Conservation (phyloP, 2,329 filamentous ascomycete species). For the Phaeosphaeriaceae sp. region DNA sequence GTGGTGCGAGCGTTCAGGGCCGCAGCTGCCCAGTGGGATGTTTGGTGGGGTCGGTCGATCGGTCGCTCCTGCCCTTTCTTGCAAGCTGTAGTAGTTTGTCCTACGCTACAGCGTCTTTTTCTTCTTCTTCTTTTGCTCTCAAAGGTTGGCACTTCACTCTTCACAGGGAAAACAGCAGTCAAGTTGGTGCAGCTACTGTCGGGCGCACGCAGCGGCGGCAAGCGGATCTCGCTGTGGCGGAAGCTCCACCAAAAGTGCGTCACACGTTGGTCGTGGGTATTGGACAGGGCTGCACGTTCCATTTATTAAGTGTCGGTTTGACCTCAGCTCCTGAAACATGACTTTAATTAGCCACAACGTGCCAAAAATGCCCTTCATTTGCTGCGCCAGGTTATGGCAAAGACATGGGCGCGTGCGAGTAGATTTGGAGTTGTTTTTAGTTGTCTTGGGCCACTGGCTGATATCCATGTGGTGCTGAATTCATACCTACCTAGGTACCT, state of each 20-base stretch:
- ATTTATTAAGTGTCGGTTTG: slow-evolving; percentile 1
- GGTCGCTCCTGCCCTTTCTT: no score
- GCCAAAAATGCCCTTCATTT: slow-evolving; percentile 12
- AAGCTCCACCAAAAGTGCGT: slow-evolving; percentile 35
- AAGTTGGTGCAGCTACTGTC: background rate
- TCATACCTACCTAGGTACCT: no score
- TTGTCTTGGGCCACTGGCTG: no score
- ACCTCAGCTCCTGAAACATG: slow-evolving; percentile 13
- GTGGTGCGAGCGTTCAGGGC: slow-evolving; percentile 20
- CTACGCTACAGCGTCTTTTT: background rate
- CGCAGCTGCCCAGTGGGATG: slow-evolving; percentile 26
- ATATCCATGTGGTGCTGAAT: no score
- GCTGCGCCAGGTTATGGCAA: background rate
- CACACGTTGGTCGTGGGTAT: slow-evolving; percentile 9
- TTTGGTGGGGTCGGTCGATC: slow-evolving; percentile 27
- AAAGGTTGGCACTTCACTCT: slow-evolving; percentile 1
- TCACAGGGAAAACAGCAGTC: background rate
- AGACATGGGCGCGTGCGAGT: no score
- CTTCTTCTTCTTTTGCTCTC: slow-evolving; percentile 1
- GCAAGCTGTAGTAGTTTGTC: background rate
- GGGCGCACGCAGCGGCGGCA: slow-evolving; percentile 21
- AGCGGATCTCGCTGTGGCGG: slow-evolving; percentile 33
- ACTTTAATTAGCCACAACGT: slow-evolving; percentile 8
- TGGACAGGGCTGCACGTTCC: slow-evolving; percentile 3
- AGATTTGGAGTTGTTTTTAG: no score